phyloP scores from a whole-genome alignment of 345 rosid genomes.

The Pistacia atlantica region DNA sequence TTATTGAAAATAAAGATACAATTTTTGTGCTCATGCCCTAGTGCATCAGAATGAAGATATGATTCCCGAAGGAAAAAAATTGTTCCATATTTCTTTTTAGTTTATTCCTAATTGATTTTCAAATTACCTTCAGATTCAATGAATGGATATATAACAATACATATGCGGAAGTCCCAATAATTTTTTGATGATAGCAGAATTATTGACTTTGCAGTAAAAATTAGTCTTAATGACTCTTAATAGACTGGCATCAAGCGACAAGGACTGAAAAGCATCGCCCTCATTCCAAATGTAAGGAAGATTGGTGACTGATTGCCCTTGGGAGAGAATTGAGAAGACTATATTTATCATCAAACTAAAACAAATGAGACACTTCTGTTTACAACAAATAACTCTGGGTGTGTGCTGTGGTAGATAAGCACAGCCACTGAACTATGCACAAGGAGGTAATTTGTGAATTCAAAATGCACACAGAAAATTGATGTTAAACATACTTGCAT shows the following conservation, averaged over 20 bases:
- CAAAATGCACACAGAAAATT: neutral
- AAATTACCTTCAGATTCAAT: constrained; percentile 1
- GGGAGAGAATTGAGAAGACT: neutral
- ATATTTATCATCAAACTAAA: neutral
- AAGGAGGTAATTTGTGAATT: neutral
- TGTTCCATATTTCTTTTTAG: neutral
- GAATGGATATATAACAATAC: neutral
- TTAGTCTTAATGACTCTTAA: neutral
- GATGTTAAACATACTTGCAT: neutral
- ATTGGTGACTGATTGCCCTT: neutral
- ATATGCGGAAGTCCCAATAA: too few relatives aligned
- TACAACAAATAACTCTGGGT: neutral
- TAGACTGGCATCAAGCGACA: neutral
- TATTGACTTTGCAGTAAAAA: neutral
- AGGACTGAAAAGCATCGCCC: neutral
- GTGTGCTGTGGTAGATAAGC: neutral
- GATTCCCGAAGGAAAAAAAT: neutral
- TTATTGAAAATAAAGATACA: neutral
- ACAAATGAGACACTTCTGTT: neutral
- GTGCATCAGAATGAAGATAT: neutral
- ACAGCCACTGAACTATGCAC: neutral
- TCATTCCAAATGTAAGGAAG: neutral
- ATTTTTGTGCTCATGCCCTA: neutral
- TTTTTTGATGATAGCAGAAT: neutral
- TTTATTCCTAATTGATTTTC: neutral